phyloP scores from a whole-genome alignment of 169 alveolate genomes.

The Haemoproteus tartakovskyi region DNA sequence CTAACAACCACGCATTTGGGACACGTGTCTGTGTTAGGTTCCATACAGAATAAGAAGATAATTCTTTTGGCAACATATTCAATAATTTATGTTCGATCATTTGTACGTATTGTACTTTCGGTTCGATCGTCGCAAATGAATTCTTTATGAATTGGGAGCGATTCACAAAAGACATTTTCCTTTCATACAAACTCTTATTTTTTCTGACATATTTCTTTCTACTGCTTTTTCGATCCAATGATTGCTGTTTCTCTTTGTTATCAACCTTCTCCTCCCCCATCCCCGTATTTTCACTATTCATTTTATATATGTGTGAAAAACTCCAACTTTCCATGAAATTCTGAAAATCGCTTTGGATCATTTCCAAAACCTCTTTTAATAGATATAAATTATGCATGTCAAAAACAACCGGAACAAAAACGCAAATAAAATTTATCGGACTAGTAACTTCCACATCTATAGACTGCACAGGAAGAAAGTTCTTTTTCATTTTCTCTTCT shows the following conservation, averaged over 20 bases:
- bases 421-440: constrained; percentile 50
- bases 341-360: constrained; percentile 12
- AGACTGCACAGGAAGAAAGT: constrained; percentile 9
- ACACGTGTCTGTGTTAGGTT: constrained; percentile 34
- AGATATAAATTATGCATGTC: constrained; percentile 20
- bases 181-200: too few relatives aligned
- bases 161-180: constrained; percentile 2
- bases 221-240: too few relatives aligned
- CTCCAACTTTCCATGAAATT: constrained; percentile 41
- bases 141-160: not conserved
- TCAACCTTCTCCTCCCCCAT: not conserved
- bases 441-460: constrained; percentile 26
- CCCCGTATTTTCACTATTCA: not conserved
- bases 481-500: constrained; percentile 7
- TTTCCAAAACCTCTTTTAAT: constrained; percentile 34
- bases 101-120: not conserved
- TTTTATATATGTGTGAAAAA: constrained; percentile 33
- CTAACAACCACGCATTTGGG: constrained; percentile 56
- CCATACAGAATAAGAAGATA: constrained; percentile 54
- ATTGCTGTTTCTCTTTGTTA: not conserved
- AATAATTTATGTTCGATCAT: constrained; percentile 17
- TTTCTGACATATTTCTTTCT: too few relatives aligned
- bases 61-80: constrained; percentile 39
- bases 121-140: not conserved
- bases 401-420: constrained; percentile 50